Base-by-base conservation (phyloP, 2,329 filamentous ascomycete genomes). In the Helminthosporium solani region DNA sequence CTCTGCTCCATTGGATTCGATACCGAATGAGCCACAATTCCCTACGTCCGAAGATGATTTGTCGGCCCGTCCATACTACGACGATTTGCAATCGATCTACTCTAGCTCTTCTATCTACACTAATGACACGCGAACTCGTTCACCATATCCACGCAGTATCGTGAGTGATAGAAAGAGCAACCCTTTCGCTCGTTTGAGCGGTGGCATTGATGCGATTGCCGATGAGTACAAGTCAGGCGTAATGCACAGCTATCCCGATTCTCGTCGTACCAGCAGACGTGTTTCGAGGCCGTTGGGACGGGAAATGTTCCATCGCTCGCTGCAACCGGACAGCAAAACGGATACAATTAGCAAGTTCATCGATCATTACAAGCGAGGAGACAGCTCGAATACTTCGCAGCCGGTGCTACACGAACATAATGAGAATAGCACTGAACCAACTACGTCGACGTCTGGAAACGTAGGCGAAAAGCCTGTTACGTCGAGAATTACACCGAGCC, bases 291-390 rank as follows among this genome's bases (percentile, higher is more conserved):
- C 53, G 23, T 35, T 55, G 2, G 46, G 50, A 1, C 51, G 56
- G 38, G 50, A 57, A 1, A 33, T 55, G 7, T 38, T 46, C n/a
- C 47, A 50, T 36, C 53, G 42, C 18, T 57, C 57, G 1, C 23
- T 47, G 3, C 33, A 48, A 2, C 46, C 43, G 21, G 44, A 53
- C 53, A 19, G 49, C 3, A 63, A 69, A 42, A 60, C 59, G 6
- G 63, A 70, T 40, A 67, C 66, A 0, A 58, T 68, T 34, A 63
- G 60, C 50, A 62, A 61, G 34, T 51, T 68, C 23, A 67, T 68
- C 23, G 64, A 65, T 16, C 54, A 62, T 7, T 68, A 67, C 31
- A 51, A 54, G 14, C 42, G 49, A 12, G 41, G 34, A 1, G 45
- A 57, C 12, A 42, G 23, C 16, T 37, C 44, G 3, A 44, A 42